Evolutionary conservation across 495 filamentous ascomycete genomes (phyloP), one percentile per base, ranked within the genome.

Genomic region (Podospora comata): DNA sequence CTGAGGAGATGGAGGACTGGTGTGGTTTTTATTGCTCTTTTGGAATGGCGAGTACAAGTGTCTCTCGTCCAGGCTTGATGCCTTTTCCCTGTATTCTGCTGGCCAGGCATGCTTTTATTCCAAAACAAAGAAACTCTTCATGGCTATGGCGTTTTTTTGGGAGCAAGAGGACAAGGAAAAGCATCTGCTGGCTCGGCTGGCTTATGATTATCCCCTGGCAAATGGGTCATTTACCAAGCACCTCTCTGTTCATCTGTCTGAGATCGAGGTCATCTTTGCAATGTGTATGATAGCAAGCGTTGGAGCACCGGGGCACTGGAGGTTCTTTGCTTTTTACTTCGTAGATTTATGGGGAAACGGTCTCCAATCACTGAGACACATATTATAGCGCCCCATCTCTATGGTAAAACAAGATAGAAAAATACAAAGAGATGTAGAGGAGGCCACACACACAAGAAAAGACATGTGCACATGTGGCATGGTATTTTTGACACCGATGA

Each of bases 381-480:
- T 39, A 9, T 61, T 20, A 28, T 23, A 32, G 26, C 59, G 32
- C 56, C 56, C 54, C 34, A 26, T 28, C 18, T n/a, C 27, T 23
- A 26, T 23, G 30, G 62, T 62, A 68, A 60, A 67, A 56, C 27
- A 57, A 67, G 15, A 48, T 13, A 48, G 15, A 11, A 48, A 48
- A 48, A 48, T 48, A 48, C 39, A 48, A 48, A 13, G 39, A 48
- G 39, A 48, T 48, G 39, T 48, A 48, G 39, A 48, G 39, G 39
- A 48, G 39, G 39, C 65, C 59, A 71, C 30, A 64, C 34, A 62
- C 67, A 60, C 53, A 62, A 53, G n/a, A 34, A 53, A 26, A 34
- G 34, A 69, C 34, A 64, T 28, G 44, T 63, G 58, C 70, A 72
- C 20, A 16, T 48, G 53, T 48, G 39, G 39, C 39, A 48, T 48